Percentiles rank a stretch among this genome's conserved stretches.
Conservation (phyloP, 2,329 filamentous ascomycete species). For the Fusarium sacchari region DNA sequence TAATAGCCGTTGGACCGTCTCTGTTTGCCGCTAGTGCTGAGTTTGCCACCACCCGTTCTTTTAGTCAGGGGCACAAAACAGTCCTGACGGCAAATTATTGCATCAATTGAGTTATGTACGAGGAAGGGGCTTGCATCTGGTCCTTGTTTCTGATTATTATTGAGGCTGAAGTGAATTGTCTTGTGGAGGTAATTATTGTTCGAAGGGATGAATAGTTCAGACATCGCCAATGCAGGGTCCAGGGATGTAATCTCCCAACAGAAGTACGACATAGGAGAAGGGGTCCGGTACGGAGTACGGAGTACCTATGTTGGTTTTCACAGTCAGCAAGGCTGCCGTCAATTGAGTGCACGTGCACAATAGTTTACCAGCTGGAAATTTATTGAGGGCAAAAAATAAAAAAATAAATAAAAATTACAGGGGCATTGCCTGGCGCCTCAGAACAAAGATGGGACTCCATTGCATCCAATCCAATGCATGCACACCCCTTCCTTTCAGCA, state of each 20-base stretch:
- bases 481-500: conserved; percentile 21
- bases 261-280: conserved; percentile 43
- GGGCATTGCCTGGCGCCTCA: background rate
- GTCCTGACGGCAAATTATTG: background rate
- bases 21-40: conserved; percentile 38
- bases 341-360: conserved; percentile 31
- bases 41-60: conserved; percentile 41
- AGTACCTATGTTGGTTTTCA: conserved; percentile 2
- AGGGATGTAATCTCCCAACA: conserved; percentile 44
- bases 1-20: conserved; percentile 39
- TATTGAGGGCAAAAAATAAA: conserved; percentile 12
- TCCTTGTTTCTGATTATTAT: conserved; percentile 12
- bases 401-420: conserved; percentile 23
- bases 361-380: conserved; percentile 1
- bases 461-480: background rate
- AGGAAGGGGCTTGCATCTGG: conserved; percentile 23
- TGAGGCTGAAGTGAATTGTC: conserved; percentile 27
- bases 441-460: conserved; percentile 2
- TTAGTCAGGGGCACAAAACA: conserved; percentile 41
- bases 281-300: too few relatives aligned
- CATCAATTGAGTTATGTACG: background rate
- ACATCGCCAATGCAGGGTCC: conserved; percentile 37
- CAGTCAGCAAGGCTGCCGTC: conserved; percentile 9
- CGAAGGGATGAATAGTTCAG: conserved; percentile 27
- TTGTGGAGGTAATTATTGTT: conserved; percentile 28